Base-by-base conservation (phyloP, 2,329 filamentous ascomycete species). In the Apiospora koreana region DNA sequence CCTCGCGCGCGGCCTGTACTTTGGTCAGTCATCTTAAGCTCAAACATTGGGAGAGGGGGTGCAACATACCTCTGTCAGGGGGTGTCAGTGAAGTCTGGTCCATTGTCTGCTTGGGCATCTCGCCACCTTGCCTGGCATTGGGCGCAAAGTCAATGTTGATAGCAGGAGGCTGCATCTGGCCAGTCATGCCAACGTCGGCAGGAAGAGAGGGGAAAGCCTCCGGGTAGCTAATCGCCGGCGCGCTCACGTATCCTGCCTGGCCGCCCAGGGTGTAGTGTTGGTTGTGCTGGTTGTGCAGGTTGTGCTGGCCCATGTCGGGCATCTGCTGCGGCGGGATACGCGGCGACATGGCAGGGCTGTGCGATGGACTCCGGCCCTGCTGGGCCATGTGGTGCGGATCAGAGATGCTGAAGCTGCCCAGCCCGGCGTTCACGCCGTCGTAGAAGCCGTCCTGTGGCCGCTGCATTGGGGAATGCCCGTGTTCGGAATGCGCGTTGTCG, bases 61-160 rank as follows among this genome's bases (percentile, higher is more conserved):
- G 16, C 9, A 45, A 18, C 38, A 77, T 85, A 90, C 89, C 88
- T 86, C 89, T 83, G 73, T 94, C 89, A 16, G 95, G 95, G 0
- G 95, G 95, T 67, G 92, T 96, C 72, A 98, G 83, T 4, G 94
- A 94, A 79, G 97, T 93, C 73, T 91, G 87, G 74, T 94, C 90
- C 74, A 91, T 84, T n/a, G 86, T 85, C 41, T 87, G 82, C 77
- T 93, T 93, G 25, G 87, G 85, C 38, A 88, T 87, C 73, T 92
- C 92, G 78, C 86, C 89, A 68, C 86, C 88, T 76, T 89, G 89
- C 70, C 88, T 84, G 68, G 92, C 89, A 10, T 91, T 91, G 31
- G 95, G 95, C 21, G 94, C 95, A 80, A 94, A 94, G 79, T 97
- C 93, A 75, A 98, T 96, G 78, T 96, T 97, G 81, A 98, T 98